Percentiles rank a stretch among this genome's conserved stretches.
phyloP scores from a whole-genome alignment of 805 yeast species.

The Cyberlindnera maritima region DNA sequence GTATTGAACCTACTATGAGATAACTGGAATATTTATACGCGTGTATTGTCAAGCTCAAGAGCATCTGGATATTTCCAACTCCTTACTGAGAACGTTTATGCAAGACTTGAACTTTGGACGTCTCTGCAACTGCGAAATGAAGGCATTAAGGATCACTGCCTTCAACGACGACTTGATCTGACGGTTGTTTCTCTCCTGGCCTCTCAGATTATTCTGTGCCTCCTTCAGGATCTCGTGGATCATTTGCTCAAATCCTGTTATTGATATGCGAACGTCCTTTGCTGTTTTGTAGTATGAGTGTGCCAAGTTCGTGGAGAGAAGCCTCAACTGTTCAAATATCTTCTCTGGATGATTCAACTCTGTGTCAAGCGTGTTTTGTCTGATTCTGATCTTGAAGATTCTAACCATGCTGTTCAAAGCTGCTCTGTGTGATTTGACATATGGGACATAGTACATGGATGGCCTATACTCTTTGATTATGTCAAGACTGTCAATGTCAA shows the following conservation, averaged over 20 bases:
- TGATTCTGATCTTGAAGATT: constrained; percentile 32
- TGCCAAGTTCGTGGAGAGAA: constrained; percentile 20
- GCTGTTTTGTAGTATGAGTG: constrained; percentile 15
- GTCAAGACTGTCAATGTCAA: constrained; percentile 33
- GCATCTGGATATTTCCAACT: background rate
- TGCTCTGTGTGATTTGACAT: constrained; percentile 12
- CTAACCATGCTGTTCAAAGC: constrained; percentile 14
- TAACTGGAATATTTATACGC: too few species aligned
- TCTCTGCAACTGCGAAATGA: background rate
- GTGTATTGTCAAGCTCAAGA: too few species aligned
- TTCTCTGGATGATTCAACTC: constrained; percentile 21
- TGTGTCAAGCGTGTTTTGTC: constrained; percentile 29
- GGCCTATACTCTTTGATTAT: constrained; percentile 33
- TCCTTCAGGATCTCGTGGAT: constrained; percentile 7
- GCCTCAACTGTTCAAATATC: constrained; percentile 21
- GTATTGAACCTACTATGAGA: too few species aligned
- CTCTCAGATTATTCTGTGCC: background rate
- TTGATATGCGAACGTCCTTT: constrained; percentile 1
- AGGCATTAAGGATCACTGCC: background rate
- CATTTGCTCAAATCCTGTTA: constrained; percentile 8
- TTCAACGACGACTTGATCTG: background rate
- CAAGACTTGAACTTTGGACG: background rate
- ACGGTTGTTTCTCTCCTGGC: background rate
- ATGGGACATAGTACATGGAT: constrained; percentile 16
- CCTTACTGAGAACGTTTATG: background rate